A percentile compares a stretch with the other conserved stretches of the same genome.
Conservation (phyloP, 768 basidiomycete species). For the Pulveroboletus sp. region DNA sequence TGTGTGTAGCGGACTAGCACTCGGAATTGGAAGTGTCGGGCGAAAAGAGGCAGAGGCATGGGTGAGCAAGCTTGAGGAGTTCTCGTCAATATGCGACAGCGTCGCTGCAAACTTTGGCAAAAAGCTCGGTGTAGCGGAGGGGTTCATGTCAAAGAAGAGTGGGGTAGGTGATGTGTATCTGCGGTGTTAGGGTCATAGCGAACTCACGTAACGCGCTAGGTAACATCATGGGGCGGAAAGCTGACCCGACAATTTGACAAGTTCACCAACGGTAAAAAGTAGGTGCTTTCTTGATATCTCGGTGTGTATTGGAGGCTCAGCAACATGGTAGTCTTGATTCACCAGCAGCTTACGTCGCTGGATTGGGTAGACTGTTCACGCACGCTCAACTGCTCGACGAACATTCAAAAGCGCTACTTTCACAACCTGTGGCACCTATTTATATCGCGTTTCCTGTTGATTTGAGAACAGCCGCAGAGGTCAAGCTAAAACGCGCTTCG, state of each 20-base stretch:
- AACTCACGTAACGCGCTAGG: conserved; percentile 28
- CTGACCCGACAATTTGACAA: conserved; percentile 74
- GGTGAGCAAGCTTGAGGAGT: conserved; percentile 75
- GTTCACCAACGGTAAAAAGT: conserved; percentile 89
- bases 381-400: conserved; percentile 82
- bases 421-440: conserved; percentile 61
- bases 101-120: conserved; percentile 80
- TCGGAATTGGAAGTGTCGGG: conserved; percentile 73
- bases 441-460: conserved; percentile 70
- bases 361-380: conserved; percentile 66
- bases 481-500: conserved; percentile 74
- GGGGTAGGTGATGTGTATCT: conserved; percentile 37
- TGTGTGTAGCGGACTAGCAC: conserved; percentile 65
- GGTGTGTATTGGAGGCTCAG: conserved; percentile 10
- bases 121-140: conserved; percentile 86
- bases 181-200: neutral
- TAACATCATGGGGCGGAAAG: conserved; percentile 67
- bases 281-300: conserved; percentile 24
- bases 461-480: conserved; percentile 59
- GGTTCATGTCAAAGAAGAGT: conserved; percentile 78
- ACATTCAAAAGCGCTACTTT: conserved; percentile 69
- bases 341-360: conserved; percentile 76
- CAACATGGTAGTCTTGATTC: conserved; percentile 67
- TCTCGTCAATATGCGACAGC: conserved; percentile 71
- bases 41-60: conserved; percentile 76